Base-by-base conservation (phyloP, 257 asterid species). In the Eustoma russellianum region DNA sequence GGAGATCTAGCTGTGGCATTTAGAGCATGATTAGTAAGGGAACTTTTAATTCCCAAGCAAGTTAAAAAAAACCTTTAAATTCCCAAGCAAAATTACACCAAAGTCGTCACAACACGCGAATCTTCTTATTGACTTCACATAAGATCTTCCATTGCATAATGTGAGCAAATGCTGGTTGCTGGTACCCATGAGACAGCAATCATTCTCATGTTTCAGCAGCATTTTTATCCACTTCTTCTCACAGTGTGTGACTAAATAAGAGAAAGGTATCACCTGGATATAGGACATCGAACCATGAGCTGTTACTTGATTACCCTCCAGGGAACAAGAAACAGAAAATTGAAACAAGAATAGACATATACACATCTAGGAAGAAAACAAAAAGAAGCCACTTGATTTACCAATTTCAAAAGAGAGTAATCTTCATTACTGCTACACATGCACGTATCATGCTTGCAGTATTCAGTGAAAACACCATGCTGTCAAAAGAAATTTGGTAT, bases 261-360 rank as follows among this genome's bases (percentile, higher is more conserved):
- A 77, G 57, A 92, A 70, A 58, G 97, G 95, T 63, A 78, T 74
- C 55, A 77, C 93, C 99, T 92, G 79, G 68, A 62, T 48, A 52
- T 13, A 44, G 7, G 13, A 54, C 33, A 45, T 5, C 41, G 34
- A 66, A 46, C 17, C 53, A 30, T 30, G 7, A 13, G 55, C 33
- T 10, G 44, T 38, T 18, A 17, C 53, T 17, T 13, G 13, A 30
- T 41, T 8, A 12, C 35, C 43, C 16, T 33, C 14, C 41, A 17
- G 30, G 28, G 48, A 40, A 9, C 14, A 16, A 14, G 6, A 49
- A 55, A 18, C 17, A 3, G 38, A 5, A 38, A 41, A 38, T 5
- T 16, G 34, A 24, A 9, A 48, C 24, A 48, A 24, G 30, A 24
- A 24, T 24, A 24, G 30, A 24, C 30, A 24, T 24, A 33, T 53